A percentile compares a stretch with the other conserved stretches of the same genome.
These are phyloP conservation scores for Daldinia bambusicola DNA, from an alignment of 495 filamentous ascomycete species.

Conservation along the genomic window DNA sequence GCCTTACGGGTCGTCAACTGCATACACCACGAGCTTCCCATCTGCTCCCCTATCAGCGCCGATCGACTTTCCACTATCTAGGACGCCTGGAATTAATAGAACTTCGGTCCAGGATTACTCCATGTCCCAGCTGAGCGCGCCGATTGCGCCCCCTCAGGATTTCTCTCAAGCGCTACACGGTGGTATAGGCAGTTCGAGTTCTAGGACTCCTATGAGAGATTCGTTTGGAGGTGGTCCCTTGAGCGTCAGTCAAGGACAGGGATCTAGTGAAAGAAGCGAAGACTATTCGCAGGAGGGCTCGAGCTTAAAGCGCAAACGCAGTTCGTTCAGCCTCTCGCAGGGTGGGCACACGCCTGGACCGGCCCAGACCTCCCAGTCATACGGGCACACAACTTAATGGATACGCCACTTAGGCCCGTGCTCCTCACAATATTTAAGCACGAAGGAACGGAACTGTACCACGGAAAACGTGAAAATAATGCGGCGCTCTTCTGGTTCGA, in stretches of 20 bases:
- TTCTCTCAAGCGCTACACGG: slow-evolving; percentile 62
- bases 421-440: slow-evolving; percentile 3
- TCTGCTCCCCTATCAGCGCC: slow-evolving; percentile 64
- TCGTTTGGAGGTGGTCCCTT: slow-evolving; percentile 54
- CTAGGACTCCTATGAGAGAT: slow-evolving; percentile 59
- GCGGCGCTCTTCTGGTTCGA: slow-evolving; percentile 33
- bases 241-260: slow-evolving; percentile 51
- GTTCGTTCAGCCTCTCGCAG: slow-evolving; percentile 53
- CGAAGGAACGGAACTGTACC: slow-evolving; percentile 24
- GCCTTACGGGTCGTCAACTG: slow-evolving; percentile 56
- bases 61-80: slow-evolving; percentile 62
- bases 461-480: slow-evolving; percentile 35
- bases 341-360: slow-evolving; percentile 40
- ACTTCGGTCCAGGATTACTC: slow-evolving; percentile 59
- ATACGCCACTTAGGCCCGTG: slow-evolving; percentile 7
- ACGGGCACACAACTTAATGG: slow-evolving; percentile 44
- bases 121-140: slow-evolving; percentile 66
- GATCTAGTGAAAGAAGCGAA: slow-evolving; percentile 50
- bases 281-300: slow-evolving; percentile 54
- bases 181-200: slow-evolving; percentile 54
- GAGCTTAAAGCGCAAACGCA: slow-evolving; percentile 61
- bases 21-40: slow-evolving; percentile 62
- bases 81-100: slow-evolving; percentile 54
- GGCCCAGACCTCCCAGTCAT: slow-evolving; percentile 44
- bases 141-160: slow-evolving; percentile 63